A percentile compares a stretch with the other conserved stretches of the same genome.
Evolutionary conservation across 768 basidiomycete genomes (phyloP).

Genomic region (Russula earlei): DNA sequence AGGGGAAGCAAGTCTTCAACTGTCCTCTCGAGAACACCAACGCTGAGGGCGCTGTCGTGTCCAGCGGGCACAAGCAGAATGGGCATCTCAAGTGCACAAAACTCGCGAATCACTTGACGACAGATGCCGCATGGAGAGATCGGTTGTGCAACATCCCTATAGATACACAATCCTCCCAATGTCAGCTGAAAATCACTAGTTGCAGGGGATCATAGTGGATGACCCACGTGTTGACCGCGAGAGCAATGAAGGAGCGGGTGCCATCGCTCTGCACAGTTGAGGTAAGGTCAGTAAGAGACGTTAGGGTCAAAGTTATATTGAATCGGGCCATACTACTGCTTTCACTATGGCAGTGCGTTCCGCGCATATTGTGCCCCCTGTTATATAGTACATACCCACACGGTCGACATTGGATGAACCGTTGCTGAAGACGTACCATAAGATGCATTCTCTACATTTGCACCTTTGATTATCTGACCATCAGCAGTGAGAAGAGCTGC

Average conservation of each 20-base stretch:
- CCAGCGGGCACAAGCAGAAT: constrained; percentile 60
- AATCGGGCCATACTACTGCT: constrained; percentile 56
- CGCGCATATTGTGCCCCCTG: constrained; percentile 88
- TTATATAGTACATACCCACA: not conserved
- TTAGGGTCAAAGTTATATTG: too few relatives aligned
- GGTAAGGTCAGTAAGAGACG: not conserved
- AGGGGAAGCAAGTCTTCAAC: constrained; percentile 13
- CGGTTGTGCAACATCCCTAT: constrained; percentile 56
- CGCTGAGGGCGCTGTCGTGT: constrained; percentile 28
- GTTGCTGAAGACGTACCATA: constrained; percentile 48
- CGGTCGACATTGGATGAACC: not conserved
- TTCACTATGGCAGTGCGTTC: constrained; percentile 95
- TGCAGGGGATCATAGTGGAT: not conserved
- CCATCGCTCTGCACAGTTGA: constrained; percentile 63
- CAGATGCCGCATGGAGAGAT: constrained; percentile 92
- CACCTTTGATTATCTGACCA: constrained; percentile 70
- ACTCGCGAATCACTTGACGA: constrained; percentile 84
- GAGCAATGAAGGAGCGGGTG: constrained; percentile 52
- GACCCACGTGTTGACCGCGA: constrained; percentile 74
- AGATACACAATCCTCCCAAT: not conserved
- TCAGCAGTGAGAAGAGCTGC: constrained; percentile 69
- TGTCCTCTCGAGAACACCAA: constrained; percentile 11
- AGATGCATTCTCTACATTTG: constrained; percentile 91
- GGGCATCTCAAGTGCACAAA: constrained; percentile 67
- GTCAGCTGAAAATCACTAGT: not conserved